Percentiles rank a stretch among this genome's conserved stretches.
Evolutionary conservation across 2,329 filamentous ascomycete species (phyloP).

Genomic region (Nectriaceae sp.): DNA sequence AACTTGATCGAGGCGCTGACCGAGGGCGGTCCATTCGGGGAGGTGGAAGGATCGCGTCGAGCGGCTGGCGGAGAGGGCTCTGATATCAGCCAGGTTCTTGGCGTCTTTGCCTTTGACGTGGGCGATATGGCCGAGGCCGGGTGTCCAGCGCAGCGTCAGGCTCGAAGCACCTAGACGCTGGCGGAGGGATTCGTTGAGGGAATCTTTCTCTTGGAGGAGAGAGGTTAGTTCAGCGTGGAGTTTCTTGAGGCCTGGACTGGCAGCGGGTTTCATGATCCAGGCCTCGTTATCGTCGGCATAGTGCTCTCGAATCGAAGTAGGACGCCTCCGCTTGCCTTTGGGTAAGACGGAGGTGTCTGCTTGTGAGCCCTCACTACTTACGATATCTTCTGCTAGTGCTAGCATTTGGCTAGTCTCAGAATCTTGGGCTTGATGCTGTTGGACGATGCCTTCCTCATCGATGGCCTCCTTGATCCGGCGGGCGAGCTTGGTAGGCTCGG

Average conservation of each 20-base stretch:
- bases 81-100: slow-evolving; percentile 34
- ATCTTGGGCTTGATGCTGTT: slow-evolving; percentile 77
- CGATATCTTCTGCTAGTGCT: slow-evolving; percentile 71
- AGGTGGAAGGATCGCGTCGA: slow-evolving; percentile 84
- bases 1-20: slow-evolving; percentile 74
- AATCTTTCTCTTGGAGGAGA: slow-evolving; percentile 60
- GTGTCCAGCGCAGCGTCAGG: slow-evolving; percentile 82
- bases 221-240: slow-evolving; percentile 69
- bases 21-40: slow-evolving; percentile 80
- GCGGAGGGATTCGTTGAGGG: slow-evolving; percentile 63
- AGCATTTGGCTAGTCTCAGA: slow-evolving; percentile 70
- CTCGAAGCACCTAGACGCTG: slow-evolving; percentile 61
- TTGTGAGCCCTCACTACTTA: slow-evolving; percentile 64
- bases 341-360: slow-evolving; percentile 57
- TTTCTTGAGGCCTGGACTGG: slow-evolving; percentile 64
- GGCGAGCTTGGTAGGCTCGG: slow-evolving; percentile 68
- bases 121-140: slow-evolving; percentile 84
- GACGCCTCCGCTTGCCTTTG: slow-evolving; percentile 51
- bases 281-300: slow-evolving; percentile 62
- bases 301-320: slow-evolving; percentile 52
- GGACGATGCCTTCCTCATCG: slow-evolving; percentile 86
- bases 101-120: slow-evolving; percentile 84
- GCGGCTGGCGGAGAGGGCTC: slow-evolving; percentile 73
- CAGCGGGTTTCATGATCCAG: slow-evolving; percentile 68
- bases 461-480: slow-evolving; percentile 74